These are phyloP conservation scores for Fusarium pilosicola DNA, from an alignment of 2,329 filamentous ascomycete species.

Conservation along the genomic window DNA sequence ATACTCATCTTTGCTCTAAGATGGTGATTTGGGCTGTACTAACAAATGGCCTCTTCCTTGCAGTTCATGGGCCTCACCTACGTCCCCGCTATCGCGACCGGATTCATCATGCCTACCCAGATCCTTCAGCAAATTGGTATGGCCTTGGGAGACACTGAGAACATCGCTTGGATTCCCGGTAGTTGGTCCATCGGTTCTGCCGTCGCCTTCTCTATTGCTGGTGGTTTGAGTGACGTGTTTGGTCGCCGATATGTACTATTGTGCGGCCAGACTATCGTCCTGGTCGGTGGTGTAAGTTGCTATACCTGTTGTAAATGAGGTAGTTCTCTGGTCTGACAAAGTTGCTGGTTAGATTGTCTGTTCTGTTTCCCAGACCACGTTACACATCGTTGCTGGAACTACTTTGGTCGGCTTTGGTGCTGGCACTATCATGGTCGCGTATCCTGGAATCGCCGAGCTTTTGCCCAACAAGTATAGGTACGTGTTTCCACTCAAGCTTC, in stretches of 20 bases:
- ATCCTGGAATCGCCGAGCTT: conserved; percentile 8
- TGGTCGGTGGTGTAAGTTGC: background rate
- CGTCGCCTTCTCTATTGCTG: conserved; percentile 7
- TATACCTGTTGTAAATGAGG: rapidly evolving
- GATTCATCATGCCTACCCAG: conserved; percentile 10
- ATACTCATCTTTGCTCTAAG: rapidly evolving
- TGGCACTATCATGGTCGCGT: conserved; percentile 7
- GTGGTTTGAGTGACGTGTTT: conserved; percentile 10
- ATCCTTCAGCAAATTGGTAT: conserved; percentile 12
- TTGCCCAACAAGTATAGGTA: conserved; percentile 13
- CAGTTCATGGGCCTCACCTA: conserved; percentile 15
- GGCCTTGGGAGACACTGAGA: background rate
- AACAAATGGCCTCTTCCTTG: background rate
- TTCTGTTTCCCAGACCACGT: background rate
- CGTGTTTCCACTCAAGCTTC: background rate
- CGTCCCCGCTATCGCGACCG: conserved; percentile 11
- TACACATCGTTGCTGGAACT: conserved; percentile 3
- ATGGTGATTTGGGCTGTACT: background rate
- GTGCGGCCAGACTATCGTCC: background rate
- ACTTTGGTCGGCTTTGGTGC: conserved; percentile 11
- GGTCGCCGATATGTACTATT: conserved; percentile 7
- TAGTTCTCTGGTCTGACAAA: background rate
- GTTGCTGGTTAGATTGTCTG: background rate
- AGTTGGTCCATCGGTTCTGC: conserved; percentile 11
- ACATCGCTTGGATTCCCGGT: conserved; percentile 14